A percentile compares a stretch with the other conserved stretches of the same genome.
Evolutionary conservation across 1,284 basidiomycete genomes (phyloP).

Genomic region (Trichosporon ovoides): DNA sequence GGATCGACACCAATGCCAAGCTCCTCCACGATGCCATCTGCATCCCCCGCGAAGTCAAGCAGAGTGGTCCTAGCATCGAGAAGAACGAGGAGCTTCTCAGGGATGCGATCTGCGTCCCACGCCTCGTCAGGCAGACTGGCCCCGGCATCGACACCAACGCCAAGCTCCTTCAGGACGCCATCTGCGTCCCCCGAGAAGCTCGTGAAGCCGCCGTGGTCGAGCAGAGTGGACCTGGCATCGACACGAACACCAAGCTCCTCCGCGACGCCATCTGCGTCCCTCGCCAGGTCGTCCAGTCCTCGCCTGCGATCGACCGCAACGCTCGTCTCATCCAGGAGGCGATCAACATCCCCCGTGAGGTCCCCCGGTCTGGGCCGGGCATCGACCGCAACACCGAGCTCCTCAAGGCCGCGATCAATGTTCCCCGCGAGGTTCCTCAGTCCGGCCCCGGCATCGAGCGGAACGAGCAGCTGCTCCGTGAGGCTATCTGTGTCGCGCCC

Average conservation of each 20-base stretch:
- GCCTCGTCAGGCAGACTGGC: not conserved
- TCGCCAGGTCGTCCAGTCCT: not conserved
- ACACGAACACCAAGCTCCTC: not conserved
- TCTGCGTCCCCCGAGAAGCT: not conserved
- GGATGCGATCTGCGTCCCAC: not conserved
- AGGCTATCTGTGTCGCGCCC: not conserved
- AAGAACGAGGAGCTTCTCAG: not conserved
- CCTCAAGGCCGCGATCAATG: not conserved
- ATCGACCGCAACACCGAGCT: not conserved
- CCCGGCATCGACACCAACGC: not conserved
- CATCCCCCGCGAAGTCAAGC: not conserved
- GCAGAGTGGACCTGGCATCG: not conserved
- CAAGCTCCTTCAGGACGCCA: not conserved
- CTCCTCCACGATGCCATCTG: not conserved
- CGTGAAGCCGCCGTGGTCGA: not conserved
- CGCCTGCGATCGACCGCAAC: not conserved
- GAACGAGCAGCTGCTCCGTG: not conserved
- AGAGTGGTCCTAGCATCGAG: not conserved
- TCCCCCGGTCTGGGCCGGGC: not conserved
- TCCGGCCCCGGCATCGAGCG: not conserved
- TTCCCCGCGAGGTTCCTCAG: not conserved
- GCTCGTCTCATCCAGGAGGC: not conserved
- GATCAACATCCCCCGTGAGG: not conserved
- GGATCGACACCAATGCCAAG: not conserved
- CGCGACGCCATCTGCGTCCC: not conserved